These are phyloP conservation scores for Yarrowia sp. DNA, from an alignment of 805 yeast genomes.

Conservation along the genomic window DNA sequence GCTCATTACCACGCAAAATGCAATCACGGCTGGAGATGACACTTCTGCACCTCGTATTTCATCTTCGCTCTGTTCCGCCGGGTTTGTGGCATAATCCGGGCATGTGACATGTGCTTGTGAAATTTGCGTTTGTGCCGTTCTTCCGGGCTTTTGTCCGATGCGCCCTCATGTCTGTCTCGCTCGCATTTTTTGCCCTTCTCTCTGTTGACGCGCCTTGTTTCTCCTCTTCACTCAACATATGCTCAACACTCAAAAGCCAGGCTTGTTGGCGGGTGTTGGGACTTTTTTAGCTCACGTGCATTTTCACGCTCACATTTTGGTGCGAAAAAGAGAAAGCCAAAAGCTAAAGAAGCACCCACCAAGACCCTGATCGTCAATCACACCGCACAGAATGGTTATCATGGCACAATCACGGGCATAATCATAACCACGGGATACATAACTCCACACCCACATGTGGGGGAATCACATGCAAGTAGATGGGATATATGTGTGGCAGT, in stretches of 20 bases:
- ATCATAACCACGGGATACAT: constrained; percentile 3
- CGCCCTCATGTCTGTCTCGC: too few species aligned
- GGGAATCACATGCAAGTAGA: constrained; percentile 12
- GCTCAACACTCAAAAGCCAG: constrained; percentile 2
- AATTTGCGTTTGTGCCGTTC: not conserved
- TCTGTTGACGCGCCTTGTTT: too few species aligned
- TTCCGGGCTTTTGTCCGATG: not conserved
- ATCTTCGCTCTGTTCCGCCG: not conserved
- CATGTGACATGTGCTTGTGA: constrained; percentile 11
- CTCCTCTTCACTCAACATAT: constrained; percentile 11
- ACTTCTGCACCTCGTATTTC: constrained; percentile 25
- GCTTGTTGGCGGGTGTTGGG: constrained; percentile 22
- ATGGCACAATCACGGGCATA: constrained; percentile 23
- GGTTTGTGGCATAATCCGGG: not conserved
- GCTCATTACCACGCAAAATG: not conserved
- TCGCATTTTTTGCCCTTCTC: not conserved
- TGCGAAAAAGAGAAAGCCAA: not conserved
- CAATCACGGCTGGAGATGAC: not conserved
- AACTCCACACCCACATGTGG: not conserved
- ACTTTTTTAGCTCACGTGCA: constrained; percentile 27
- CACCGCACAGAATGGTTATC: constrained; percentile 11
- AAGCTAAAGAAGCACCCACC: not conserved
- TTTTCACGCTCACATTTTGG: constrained; percentile 17
- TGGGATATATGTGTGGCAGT: not conserved
- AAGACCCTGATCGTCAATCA: constrained; percentile 35